Base-by-base conservation (phyloP, 2,329 filamentous ascomycete species). In the Cyanodermella asteris region DNA sequence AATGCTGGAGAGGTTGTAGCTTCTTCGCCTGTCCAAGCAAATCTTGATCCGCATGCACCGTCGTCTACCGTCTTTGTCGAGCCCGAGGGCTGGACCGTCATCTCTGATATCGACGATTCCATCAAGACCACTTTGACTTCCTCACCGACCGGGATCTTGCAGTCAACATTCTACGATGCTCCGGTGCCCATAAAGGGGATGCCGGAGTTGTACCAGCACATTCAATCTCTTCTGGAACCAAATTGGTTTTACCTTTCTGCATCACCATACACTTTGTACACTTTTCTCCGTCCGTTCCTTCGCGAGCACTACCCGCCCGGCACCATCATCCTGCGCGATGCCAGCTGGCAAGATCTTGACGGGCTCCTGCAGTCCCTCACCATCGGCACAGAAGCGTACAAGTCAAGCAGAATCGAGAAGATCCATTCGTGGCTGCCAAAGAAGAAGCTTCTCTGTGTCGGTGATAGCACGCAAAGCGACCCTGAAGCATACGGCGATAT, bases 161-260 rank as follows among this genome's bases (percentile, higher is more conserved):
- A 66, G 23, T 72, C 73, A 25, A 94, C 84, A 0, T 93, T 94
- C 40, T 64, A 76, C 23, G 73, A 82, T 25, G 55, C 67, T 10
- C 72, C 81, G 0, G 54, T 60, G 9, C 67, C 77, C 0, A 67
- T 84, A 9, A 40, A 58, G 0, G 80, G 77, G 23, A 93, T 93
- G 80, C 76, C 81, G 1, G 70, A 77, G 37, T 59, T 93, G 1
- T 93, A 91, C 51, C 49, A 54, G 13, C 58, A 71, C 28, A 56
- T 91, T 7, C 54, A 70, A 22, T 45, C 49, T 5, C 36, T 56
- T 4, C 39, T 70, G 13, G 52, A 56, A 2, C 41, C 42, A 43
- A 64, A 80, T 0, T 91, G 77, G 61, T 91, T 91, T 55, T 94
- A 94, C 47, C 63, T 94, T 23, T 90, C 78, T 0, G 82, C 84